Evolutionary conservation across 2,329 filamentous ascomycete genomes (phyloP).

Genomic region (Drechslera avenae): DNA sequence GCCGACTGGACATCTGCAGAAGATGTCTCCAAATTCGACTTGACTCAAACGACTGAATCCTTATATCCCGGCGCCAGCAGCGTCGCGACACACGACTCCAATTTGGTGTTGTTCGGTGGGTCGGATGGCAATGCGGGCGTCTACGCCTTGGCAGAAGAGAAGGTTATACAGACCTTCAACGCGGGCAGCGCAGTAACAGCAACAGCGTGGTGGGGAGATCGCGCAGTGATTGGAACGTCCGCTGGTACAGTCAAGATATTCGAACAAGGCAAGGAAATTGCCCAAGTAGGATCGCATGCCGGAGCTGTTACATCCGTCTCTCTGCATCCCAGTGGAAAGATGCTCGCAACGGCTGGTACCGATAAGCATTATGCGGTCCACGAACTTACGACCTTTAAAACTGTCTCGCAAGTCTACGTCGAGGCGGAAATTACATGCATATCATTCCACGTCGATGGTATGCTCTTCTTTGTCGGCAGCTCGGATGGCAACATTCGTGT

Average conservation of each 20-base stretch:
- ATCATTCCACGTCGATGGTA: slow-evolving; percentile 95
- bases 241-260: slow-evolving; percentile 82
- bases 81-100: slow-evolving; percentile 63
- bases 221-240: slow-evolving; percentile 73
- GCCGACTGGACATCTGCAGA: slow-evolving; percentile 83
- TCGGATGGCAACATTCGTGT: slow-evolving; percentile 80
- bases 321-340: slow-evolving; percentile 79
- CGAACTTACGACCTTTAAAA: slow-evolving; percentile 70
- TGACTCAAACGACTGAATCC: slow-evolving; percentile 59
- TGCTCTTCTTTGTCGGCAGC: slow-evolving; percentile 87
- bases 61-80: slow-evolving; percentile 64
- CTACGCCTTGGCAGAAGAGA: slow-evolving; percentile 77
- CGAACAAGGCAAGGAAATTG: slow-evolving; percentile 69
- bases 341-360: slow-evolving; percentile 83
- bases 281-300: slow-evolving; percentile 78
- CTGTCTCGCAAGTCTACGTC: slow-evolving; percentile 78
- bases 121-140: slow-evolving; percentile 76
- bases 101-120: slow-evolving; percentile 75
- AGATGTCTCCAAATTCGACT: slow-evolving; percentile 65
- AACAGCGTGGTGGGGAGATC: slow-evolving; percentile 68
- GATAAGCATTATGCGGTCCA: slow-evolving; percentile 96
- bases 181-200: slow-evolving; percentile 69
- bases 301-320: slow-evolving; percentile 78
- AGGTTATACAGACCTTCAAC: slow-evolving; percentile 72
- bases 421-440: slow-evolving; percentile 77